phyloP scores from a whole-genome alignment of 2,329 filamentous ascomycete species.

The Raffaelea albimanens region DNA sequence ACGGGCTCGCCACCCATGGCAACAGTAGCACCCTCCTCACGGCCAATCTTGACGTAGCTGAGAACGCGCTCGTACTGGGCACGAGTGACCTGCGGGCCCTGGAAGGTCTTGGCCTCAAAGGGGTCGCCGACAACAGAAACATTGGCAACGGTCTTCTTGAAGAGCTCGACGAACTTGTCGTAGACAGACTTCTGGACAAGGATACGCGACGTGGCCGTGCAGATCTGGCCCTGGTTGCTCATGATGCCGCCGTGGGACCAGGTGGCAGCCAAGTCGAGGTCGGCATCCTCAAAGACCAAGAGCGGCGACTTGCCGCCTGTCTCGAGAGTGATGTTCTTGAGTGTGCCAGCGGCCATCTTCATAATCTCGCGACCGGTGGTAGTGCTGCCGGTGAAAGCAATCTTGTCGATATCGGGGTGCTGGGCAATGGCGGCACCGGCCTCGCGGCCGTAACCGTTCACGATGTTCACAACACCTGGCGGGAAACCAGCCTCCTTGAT shows the following conservation, averaged over 20 bases:
- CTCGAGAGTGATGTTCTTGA: slow-evolving; percentile 54
- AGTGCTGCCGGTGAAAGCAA: slow-evolving; percentile 65
- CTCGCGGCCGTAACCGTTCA: slow-evolving; percentile 58
- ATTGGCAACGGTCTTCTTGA: slow-evolving; percentile 47
- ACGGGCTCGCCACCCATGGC: slow-evolving; percentile 46
- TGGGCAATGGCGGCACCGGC: slow-evolving; percentile 56
- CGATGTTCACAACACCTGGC: slow-evolving; percentile 63
- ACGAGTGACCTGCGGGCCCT: slow-evolving; percentile 61
- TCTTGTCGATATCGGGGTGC: slow-evolving; percentile 57
- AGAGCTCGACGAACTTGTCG: slow-evolving; percentile 52
- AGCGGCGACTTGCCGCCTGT: slow-evolving; percentile 54
- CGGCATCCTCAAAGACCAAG: slow-evolving; percentile 52
- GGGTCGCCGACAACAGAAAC: slow-evolving; percentile 57
- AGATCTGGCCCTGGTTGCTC: slow-evolving; percentile 53
- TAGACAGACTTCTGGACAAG: slow-evolving; percentile 48
- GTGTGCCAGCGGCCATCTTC: slow-evolving; percentile 54
- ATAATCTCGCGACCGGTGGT: slow-evolving; percentile 61
- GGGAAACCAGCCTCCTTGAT: slow-evolving; percentile 68
- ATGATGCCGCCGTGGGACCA: slow-evolving; percentile 34
- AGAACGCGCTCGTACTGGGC: slow-evolving; percentile 59
- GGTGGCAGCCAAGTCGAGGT: slow-evolving; percentile 54
- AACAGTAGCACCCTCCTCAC: slow-evolving; percentile 55
- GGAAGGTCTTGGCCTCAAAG: slow-evolving; percentile 56
- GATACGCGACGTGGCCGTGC: slow-evolving; percentile 50
- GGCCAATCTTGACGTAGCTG: slow-evolving; percentile 57